Evolutionary conservation across 345 rosid genomes (phyloP).

Genomic region (Anacardium occidentale): DNA sequence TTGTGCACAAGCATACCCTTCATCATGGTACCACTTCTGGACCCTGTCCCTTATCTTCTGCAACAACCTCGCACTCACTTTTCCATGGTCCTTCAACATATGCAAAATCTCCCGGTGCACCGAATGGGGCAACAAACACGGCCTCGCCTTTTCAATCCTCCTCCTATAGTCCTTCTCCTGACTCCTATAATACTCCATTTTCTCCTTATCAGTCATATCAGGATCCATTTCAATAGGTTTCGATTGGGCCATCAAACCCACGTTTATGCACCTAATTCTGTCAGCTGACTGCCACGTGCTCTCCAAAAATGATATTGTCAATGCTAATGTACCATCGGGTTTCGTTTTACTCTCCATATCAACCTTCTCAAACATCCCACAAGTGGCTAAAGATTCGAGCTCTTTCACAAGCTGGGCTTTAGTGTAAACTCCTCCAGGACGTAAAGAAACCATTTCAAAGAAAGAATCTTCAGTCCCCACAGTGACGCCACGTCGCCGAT

Average conservation of each 20-base stretch:
- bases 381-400: constrained; percentile 82
- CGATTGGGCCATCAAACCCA: constrained; percentile 79
- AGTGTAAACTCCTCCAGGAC: constrained; percentile 81
- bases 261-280: constrained; percentile 83
- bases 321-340: constrained; percentile 68
- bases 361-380: constrained; percentile 99
- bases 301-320: constrained; percentile 73
- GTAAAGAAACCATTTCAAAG: constrained; percentile 91
- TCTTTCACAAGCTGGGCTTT: constrained; percentile 80
- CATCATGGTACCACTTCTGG: constrained; percentile 96
- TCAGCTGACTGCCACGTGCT: constrained; percentile 95
- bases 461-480: constrained; percentile 88
- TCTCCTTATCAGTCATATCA: constrained; percentile 97
- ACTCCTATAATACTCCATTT: constrained; percentile 70
- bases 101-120: constrained; percentile 65
- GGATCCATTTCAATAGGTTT: constrained; percentile 86
- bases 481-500: constrained; percentile 52
- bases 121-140: constrained; percentile 63
- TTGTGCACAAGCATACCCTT: constrained; percentile 96
- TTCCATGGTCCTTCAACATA: constrained; percentile 75
- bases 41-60: constrained; percentile 94
- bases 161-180: constrained; percentile 88
- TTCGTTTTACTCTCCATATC: constrained; percentile 85
- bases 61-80: constrained; percentile 85
- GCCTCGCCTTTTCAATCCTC: constrained; percentile 77